phyloP scores from a whole-genome alignment of 176 grass and related monocot genomes.

The Secale cereale region DNA sequence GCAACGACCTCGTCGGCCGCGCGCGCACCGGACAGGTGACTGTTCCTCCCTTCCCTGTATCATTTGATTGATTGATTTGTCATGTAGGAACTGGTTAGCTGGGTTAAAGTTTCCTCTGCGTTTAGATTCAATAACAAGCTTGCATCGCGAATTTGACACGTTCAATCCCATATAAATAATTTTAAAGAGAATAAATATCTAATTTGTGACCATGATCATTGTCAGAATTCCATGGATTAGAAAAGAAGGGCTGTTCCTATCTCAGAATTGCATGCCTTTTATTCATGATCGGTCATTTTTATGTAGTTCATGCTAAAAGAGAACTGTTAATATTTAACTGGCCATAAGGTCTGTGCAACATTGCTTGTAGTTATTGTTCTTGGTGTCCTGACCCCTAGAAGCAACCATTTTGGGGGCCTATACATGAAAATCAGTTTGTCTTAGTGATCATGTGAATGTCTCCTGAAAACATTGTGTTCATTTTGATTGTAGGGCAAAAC shows the following conservation, averaged over 20 bases:
- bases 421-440: not conserved
- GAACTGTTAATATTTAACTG: not conserved
- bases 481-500: constrained; percentile 74
- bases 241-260: too few species aligned
- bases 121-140: not conserved
- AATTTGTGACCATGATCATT: not conserved
- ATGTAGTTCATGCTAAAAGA: not conserved
- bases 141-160: not conserved
- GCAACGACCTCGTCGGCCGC: constrained; percentile 80
- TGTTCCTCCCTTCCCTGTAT: not conserved
- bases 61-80: not conserved
- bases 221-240: not conserved
- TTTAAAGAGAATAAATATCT: too few species aligned
- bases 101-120: not conserved
- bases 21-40: constrained; percentile 94
- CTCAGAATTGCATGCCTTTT: not conserved
- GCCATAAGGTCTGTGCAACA: not conserved
- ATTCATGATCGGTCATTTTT: not conserved
- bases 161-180: too few species aligned
- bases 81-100: not conserved
- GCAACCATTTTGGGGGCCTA: not conserved
- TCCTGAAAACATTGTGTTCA: not conserved
- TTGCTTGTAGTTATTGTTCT: not conserved
- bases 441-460: not conserved
- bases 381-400: not conserved